Evolutionary conservation across 2,329 filamentous ascomycete genomes (phyloP).

Genomic region (Diaporthe ampelina): DNA sequence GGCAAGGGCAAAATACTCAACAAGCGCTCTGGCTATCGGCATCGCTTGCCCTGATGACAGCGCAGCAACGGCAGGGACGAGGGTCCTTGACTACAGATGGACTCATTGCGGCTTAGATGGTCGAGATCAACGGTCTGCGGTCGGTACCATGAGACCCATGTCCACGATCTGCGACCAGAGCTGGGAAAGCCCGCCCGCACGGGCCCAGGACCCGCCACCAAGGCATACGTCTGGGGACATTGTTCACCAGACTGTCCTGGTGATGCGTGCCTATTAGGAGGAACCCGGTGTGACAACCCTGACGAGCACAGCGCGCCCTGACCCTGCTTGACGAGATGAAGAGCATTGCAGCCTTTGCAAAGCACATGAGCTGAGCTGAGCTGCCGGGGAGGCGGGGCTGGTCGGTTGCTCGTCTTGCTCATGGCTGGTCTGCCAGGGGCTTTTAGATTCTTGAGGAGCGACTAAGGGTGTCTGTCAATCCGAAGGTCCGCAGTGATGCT

Average conservation of each 20-base stretch:
- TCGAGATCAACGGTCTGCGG: slow-evolving; percentile 21
- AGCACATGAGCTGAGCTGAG: neutral
- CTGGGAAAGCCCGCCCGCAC: slow-evolving; percentile 26
- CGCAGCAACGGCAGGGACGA: slow-evolving; percentile 7
- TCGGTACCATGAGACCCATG: neutral
- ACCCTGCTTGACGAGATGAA: slow-evolving; percentile 19
- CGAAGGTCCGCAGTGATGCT: neutral
- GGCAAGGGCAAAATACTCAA: slow-evolving; percentile 16
- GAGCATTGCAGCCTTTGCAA: slow-evolving; percentile 11
- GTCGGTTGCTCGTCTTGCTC: slow-evolving; percentile 1
- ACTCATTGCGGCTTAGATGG: slow-evolving; percentile 4
- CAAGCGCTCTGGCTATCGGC: slow-evolving; percentile 8
- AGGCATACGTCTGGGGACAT: slow-evolving; percentile 18
- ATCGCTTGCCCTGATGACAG: slow-evolving; percentile 2
- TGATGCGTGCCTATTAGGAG: neutral
- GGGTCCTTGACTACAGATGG: neutral
- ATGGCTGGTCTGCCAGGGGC: neutral
- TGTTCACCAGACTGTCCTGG: slow-evolving; percentile 15
- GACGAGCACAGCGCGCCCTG: slow-evolving; percentile 16
- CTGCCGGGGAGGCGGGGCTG: neutral
- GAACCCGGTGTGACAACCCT: slow-evolving; percentile 17
- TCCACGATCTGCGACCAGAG: slow-evolving; percentile 16
- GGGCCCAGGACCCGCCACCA: slow-evolving; percentile 16
- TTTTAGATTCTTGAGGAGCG: neutral
- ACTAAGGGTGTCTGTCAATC: neutral